phyloP scores from a whole-genome alignment of 345 rosid genomes.

The Moringa oleifera region DNA sequence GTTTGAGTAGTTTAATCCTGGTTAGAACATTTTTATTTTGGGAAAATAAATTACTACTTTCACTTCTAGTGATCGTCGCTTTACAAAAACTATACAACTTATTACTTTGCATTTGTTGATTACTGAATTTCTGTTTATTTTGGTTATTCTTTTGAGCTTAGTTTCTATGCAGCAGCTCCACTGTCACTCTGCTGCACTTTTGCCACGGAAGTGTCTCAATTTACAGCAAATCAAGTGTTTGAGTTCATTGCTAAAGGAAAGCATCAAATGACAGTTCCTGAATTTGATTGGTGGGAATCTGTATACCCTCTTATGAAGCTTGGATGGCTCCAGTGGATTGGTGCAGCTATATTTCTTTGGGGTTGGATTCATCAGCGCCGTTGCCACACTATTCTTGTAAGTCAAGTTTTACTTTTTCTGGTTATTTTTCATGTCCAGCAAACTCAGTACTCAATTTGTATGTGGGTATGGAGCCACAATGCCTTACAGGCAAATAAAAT shows the following conservation, averaged over 20 bases:
- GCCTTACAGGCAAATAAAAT: no score
- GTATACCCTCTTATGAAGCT: slow-evolving; percentile 41
- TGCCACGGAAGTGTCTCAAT: slow-evolving; percentile 38
- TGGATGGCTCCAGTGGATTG: slow-evolving; percentile 56
- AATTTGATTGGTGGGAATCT: slow-evolving; percentile 33
- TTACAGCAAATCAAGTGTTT: slow-evolving; percentile 27
- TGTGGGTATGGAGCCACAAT: no score
- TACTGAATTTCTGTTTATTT: background rate
- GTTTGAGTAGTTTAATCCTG: slow-evolving; percentile 3
- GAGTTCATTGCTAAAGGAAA: slow-evolving; percentile 44
- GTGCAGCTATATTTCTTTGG: slow-evolving; percentile 54
- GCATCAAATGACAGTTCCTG: slow-evolving; percentile 20
- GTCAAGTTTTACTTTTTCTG: background rate
- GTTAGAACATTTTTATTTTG: background rate
- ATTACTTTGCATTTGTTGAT: no score
- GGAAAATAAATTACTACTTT: no score
- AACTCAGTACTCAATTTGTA: no score
- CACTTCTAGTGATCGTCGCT: no score
- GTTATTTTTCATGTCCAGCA: no score
- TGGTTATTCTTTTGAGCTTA: slow-evolving; percentile 18
- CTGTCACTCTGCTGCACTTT: slow-evolving; percentile 50
- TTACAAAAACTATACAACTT: no score
- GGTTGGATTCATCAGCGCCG: slow-evolving; percentile 71
- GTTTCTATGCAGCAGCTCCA: slow-evolving; percentile 57
- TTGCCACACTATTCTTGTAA: slow-evolving; percentile 65